A percentile compares a stretch with the other conserved stretches of the same genome.
Conservation (phyloP, 2,329 filamentous ascomycete genomes). For the Colletotrichum lindemuthianum region DNA sequence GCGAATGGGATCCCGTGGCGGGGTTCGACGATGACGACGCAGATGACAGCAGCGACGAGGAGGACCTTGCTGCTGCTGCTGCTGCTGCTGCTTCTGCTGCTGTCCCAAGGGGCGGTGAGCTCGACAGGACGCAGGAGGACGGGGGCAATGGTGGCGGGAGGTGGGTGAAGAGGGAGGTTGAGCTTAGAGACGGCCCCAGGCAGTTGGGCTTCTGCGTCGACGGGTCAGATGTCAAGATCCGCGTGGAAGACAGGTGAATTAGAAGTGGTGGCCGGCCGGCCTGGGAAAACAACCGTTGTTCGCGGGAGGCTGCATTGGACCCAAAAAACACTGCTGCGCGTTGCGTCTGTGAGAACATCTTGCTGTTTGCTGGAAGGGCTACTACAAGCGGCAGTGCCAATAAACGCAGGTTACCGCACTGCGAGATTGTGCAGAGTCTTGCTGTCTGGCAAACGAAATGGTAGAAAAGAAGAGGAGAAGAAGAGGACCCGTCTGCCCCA, state of each 20-base stretch:
- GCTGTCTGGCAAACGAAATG: slow-evolving; percentile 2
- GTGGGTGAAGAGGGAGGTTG: slow-evolving; percentile 82
- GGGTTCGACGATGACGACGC: slow-evolving; percentile 65
- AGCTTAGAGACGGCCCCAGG: slow-evolving; percentile 81
- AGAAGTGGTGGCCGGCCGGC: background rate
- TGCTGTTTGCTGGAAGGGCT: slow-evolving; percentile 4
- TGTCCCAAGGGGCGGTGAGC: slow-evolving; percentile 36
- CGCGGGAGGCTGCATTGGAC: slow-evolving; percentile 10
- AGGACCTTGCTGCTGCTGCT: slow-evolving; percentile 52
- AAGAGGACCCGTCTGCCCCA: too few relatives aligned
- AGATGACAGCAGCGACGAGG: slow-evolving; percentile 63
- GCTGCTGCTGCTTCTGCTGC: slow-evolving; percentile 42
- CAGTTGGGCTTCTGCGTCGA: slow-evolving; percentile 88
- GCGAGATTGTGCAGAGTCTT: background rate
- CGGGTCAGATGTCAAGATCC: slow-evolving; percentile 73
- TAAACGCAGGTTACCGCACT: slow-evolving; percentile 10
- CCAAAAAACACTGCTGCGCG: background rate
- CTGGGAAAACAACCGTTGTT: background rate
- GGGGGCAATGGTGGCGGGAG: slow-evolving; percentile 57
- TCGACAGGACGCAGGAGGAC: slow-evolving; percentile 36
- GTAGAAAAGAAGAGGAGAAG: background rate
- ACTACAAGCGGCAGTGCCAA: slow-evolving; percentile 2
- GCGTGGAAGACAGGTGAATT: slow-evolving; percentile 67
- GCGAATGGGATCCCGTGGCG: slow-evolving; percentile 85
- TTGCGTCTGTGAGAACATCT: background rate